A percentile compares a stretch with the other conserved stretches of the same genome.
These are phyloP conservation scores for Porodaedalea pini DNA, from an alignment of 1,284 basidiomycete genomes.

Conservation along the genomic window DNA sequence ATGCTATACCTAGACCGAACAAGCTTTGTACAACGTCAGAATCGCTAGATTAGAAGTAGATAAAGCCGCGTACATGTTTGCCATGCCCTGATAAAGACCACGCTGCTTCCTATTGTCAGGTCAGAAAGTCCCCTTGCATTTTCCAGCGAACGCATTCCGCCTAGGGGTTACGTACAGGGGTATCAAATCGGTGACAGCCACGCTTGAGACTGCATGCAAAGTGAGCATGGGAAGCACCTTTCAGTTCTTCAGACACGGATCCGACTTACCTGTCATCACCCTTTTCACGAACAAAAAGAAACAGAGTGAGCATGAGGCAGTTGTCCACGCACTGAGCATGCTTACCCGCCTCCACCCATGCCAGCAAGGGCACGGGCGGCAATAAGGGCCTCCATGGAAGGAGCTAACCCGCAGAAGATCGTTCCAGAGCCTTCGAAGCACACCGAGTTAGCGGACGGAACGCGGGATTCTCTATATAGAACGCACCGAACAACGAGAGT, in stretches of 20 bases:
- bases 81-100: slow-evolving; percentile 85
- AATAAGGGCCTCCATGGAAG: slow-evolving; percentile 81
- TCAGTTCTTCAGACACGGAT: slow-evolving; percentile 20
- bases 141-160: slow-evolving; percentile 12
- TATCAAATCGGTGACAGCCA: slow-evolving; percentile 76
- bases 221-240: slow-evolving; percentile 10
- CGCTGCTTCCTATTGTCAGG: slow-evolving; percentile 62
- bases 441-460: slow-evolving; percentile 21
- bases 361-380: slow-evolving; percentile 79
- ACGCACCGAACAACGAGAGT: slow-evolving; percentile 72
- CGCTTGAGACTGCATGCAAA: slow-evolving; percentile 59
- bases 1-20: slow-evolving; percentile 56
- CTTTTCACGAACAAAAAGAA: slow-evolving; percentile 34
- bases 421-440: slow-evolving; percentile 66
- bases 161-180: slow-evolving; percentile 57
- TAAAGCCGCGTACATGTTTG: slow-evolving; percentile 64
- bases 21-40: slow-evolving; percentile 42
- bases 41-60: not conserved
- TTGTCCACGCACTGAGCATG: slow-evolving; percentile 22
- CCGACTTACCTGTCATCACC: slow-evolving; percentile 72
- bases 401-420: slow-evolving; percentile 76
- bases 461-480: slow-evolving; percentile 17
- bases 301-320: slow-evolving; percentile 16
- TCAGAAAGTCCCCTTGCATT: slow-evolving; percentile 5
- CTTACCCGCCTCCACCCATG: slow-evolving; percentile 86